Conservation (phyloP, 75 land plant genomes). For the Pseudotsuga menziesii region DNA sequence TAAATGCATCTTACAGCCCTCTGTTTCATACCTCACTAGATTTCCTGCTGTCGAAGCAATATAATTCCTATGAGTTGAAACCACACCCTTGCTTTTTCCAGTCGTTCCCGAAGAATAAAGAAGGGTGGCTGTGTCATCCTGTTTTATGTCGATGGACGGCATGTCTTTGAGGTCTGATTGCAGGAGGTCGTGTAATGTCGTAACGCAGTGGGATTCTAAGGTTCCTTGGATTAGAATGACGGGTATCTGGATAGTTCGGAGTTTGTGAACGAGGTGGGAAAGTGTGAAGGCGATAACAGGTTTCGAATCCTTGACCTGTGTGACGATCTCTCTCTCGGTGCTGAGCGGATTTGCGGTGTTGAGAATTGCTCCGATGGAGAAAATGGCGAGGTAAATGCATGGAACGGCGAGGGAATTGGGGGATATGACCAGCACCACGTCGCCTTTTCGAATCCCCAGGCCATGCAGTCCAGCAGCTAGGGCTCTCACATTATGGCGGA, state of each 20-base stretch:
- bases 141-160: conserved; percentile 16
- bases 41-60: conserved; percentile 26
- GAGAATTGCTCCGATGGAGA: conserved; percentile 54
- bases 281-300: conserved; percentile 42
- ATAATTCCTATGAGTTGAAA: conserved; percentile 49
- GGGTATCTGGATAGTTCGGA: conserved; percentile 9
- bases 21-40: conserved; percentile 13
- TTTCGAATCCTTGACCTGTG: conserved; percentile 31
- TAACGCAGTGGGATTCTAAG: not conserved
- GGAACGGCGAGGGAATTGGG: conserved; percentile 47
- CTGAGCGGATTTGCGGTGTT: conserved; percentile 60
- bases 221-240: not conserved
- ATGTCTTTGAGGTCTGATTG: conserved; percentile 12
- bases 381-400: conserved; percentile 48
- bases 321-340: conserved; percentile 45
- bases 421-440: conserved; percentile 51
- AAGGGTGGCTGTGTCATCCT: conserved; percentile 60
- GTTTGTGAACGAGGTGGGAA: conserved; percentile 13
- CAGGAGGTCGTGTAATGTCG: not conserved
- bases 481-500: conserved; percentile 24
- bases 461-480: conserved; percentile 32
- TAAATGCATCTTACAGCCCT: conserved; percentile 20
- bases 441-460: conserved; percentile 20
- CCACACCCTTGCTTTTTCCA: conserved; percentile 62
- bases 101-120: conserved; percentile 86